Conservation (phyloP, 192 early-diverging fungal species). For the Mortierella claussenii region DNA sequence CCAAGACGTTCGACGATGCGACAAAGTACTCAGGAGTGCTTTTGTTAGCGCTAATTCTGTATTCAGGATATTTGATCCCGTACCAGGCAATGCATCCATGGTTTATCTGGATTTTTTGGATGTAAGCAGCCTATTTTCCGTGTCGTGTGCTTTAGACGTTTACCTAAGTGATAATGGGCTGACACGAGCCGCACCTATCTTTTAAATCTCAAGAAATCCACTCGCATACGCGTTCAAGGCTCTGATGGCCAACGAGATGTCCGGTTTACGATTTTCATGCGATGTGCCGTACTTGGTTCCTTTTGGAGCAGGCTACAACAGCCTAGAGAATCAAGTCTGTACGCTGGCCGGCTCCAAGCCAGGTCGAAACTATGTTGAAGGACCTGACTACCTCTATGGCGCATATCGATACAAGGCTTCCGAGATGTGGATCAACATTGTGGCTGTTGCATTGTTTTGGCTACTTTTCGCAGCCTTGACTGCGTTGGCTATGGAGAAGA, state of each 20-base stretch:
- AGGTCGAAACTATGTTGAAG: constrained; percentile 62
- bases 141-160: too few species aligned
- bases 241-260: constrained; percentile 70
- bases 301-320: constrained; percentile 38
- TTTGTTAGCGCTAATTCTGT: constrained; percentile 61
- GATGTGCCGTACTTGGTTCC: constrained; percentile 32
- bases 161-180: too few species aligned
- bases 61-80: constrained; percentile 73
- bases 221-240: constrained; percentile 68
- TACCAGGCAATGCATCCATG: constrained; percentile 68
- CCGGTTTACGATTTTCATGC: constrained; percentile 57
- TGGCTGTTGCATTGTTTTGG: constrained; percentile 64
- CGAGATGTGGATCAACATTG: constrained; percentile 70
- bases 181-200: too few species aligned
- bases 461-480: constrained; percentile 47
- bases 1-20: constrained; percentile 62
- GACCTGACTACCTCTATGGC: constrained; percentile 67
- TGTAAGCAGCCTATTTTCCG: too few species aligned
- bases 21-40: constrained; percentile 62
- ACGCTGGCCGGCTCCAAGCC: constrained; percentile 70
- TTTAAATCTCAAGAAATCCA: constrained; percentile 58
- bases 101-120: constrained; percentile 73
- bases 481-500: constrained; percentile 65
- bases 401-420: constrained; percentile 66
- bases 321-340: constrained; percentile 60